Evolutionary conservation across 495 filamentous ascomycete species (phyloP).

Genomic region (Talaromyces borbonicus): DNA sequence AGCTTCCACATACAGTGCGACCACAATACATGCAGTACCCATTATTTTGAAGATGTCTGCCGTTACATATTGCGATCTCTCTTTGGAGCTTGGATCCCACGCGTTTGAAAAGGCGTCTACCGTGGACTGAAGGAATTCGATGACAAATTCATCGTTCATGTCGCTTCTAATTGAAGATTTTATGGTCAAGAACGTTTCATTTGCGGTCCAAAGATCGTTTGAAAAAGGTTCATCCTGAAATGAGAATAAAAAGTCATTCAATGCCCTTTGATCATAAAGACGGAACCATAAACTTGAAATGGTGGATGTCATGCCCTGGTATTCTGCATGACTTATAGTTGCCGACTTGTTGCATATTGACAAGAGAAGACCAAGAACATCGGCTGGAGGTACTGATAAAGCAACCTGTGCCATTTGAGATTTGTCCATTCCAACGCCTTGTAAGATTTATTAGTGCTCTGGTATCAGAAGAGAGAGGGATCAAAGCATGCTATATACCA

Average conservation of each 20-base stretch:
- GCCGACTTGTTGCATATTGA: conserved; percentile 32
- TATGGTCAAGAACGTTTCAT: conserved; percentile 14
- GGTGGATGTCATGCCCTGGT: conserved; percentile 18
- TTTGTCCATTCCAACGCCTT: conserved; percentile 28
- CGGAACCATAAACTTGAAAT: conserved; percentile 29
- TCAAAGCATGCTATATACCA: conserved; percentile 41
- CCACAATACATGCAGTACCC: conserved; percentile 32
- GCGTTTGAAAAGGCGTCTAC: conserved; percentile 32
- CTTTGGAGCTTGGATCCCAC: conserved; percentile 32
- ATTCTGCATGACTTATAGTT: conserved; percentile 11
- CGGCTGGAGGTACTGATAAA: conserved; percentile 29
- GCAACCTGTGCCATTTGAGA: conserved; percentile 33
- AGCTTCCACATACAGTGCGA: conserved; percentile 24
- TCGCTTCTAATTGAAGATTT: conserved; percentile 20
- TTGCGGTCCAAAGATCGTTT: conserved; percentile 20
- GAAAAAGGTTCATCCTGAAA: conserved; percentile 14
- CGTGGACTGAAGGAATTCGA: conserved; percentile 38
- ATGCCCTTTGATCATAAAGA: conserved; percentile 21
- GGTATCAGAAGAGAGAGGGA: background rate
- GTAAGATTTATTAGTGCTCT: conserved; percentile 11
- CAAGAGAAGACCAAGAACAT: conserved; percentile 28
- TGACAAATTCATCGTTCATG: conserved; percentile 29
- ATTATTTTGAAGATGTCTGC: conserved; percentile 38
- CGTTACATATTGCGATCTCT: conserved; percentile 35
- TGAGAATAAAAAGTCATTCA: conserved; percentile 30